Base-by-base conservation (phyloP, 768 basidiomycete genomes). In the Suillus hirtellus region DNA sequence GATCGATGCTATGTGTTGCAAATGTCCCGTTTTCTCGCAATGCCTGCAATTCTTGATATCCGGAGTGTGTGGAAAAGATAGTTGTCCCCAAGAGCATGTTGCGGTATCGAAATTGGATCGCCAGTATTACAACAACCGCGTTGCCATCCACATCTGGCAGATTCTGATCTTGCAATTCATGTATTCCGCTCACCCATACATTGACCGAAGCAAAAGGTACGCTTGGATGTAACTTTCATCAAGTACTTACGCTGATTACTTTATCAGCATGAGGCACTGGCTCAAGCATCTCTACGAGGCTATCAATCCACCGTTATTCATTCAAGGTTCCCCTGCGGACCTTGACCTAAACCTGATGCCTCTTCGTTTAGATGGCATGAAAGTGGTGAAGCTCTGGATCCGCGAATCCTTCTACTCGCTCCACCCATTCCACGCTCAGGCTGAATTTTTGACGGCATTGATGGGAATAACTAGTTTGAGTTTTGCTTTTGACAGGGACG, bases 141-240 rank as follows among this genome's bases (percentile, higher is more conserved):
- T 86, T 8, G 71, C 78, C 4, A 69, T 83, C 35, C 79, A 84
- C 65, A 63, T 88, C 1, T 79, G 80, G 53, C 83, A 86, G 56
- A 80, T 87, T 1, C 66, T 77, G 54, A 82, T 87, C 15, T 75
- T 81, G 47, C 77, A 83, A 34, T 66, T 65, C 11, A 67, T 69
- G 66, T 71, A 68, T 21, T 72, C 68, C 1, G 68, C 65, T 8
- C 35, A 62, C 19, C 67, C 65, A 4, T 10, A 35, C 0, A 60
- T 63, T 19, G 11, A 12, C 1, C 60, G 49, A 42, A 46, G 60
- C 11, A 37, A 66, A 1, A 50, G 35, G 70, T 71, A 52, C 10
- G 55, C 9, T 10, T 27, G 9, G 38, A 40, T 15, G 42, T 53
- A 37, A 34, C n/a, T 43, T 43, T 43, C 8, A 43, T 43, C 17